Percentiles rank a stretch among this genome's conserved stretches.
Conservation (phyloP, 306 rosid species). For the Malus fusca region DNA sequence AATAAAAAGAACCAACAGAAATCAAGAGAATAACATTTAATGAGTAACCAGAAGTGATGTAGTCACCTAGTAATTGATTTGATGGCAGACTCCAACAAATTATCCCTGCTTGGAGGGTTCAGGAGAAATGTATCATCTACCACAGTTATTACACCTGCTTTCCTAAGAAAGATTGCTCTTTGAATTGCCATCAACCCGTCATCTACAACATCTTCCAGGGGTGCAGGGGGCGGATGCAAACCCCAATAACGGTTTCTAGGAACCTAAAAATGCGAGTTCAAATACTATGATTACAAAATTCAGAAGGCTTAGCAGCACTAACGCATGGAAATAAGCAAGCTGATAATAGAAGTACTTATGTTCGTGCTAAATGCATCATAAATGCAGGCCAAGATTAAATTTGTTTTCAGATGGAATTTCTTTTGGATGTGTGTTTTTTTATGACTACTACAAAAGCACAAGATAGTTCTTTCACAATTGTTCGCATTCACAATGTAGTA, state of each 20-base stretch:
- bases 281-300: constrained; percentile 14
- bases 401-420: neutral
- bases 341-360: neutral
- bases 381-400: neutral
- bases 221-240: constrained; percentile 98
- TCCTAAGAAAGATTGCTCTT: constrained; percentile 85
- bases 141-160: constrained; percentile 90
- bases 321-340: neutral
- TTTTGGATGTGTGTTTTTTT: neutral
- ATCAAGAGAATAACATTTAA: neutral
- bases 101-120: constrained; percentile 77
- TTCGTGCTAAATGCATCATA: neutral
- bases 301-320: neutral
- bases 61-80: constrained; percentile 73
- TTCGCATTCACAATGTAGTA: neutral
- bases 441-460: neutral
- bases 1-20: neutral
- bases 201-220: constrained; percentile 94
- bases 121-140: constrained; percentile 60
- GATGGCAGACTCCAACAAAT: constrained; percentile 83
- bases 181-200: constrained; percentile 85
- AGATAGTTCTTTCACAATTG: neutral
- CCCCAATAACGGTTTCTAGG: constrained; percentile 98
- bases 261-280: constrained; percentile 62
- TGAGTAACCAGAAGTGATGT: constrained; percentile 15